phyloP scores from a whole-genome alignment of 1,284 basidiomycete genomes.

The Cryptococcus floricola region DNA sequence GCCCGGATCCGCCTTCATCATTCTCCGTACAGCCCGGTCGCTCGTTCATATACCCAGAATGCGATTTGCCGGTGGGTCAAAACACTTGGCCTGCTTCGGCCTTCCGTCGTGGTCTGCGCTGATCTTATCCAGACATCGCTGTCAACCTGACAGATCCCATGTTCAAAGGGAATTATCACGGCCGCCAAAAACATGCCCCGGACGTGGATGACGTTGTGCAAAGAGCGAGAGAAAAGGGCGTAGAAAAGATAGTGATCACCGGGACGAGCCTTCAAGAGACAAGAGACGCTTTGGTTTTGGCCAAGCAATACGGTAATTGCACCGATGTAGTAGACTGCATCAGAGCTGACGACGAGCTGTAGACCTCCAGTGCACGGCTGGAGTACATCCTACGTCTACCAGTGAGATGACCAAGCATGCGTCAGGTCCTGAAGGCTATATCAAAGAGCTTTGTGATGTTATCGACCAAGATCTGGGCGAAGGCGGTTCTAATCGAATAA shows the following conservation, averaged over 20 bases:
- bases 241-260: conserved; percentile 75
- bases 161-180: conserved; percentile 53
- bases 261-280: conserved; percentile 71
- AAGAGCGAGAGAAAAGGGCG: conserved; percentile 62
- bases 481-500: conserved; percentile 59
- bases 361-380: conserved; percentile 73
- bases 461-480: conserved; percentile 54
- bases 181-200: conserved; percentile 55
- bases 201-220: conserved; percentile 64
- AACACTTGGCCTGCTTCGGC: background rate
- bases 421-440: conserved; percentile 63
- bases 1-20: background rate
- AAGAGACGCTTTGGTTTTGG: conserved; percentile 60
- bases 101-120: background rate
- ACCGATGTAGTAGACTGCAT: background rate
- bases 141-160: conserved; percentile 53
- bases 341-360: background rate
- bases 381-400: conserved; percentile 83
- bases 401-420: conserved; percentile 64
- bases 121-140: conserved; percentile 49
- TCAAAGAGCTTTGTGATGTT: conserved; percentile 59
- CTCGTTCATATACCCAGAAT: conserved; percentile 7
- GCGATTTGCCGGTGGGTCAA: conserved; percentile 17
- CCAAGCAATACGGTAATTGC: conserved; percentile 57
- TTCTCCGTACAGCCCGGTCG: background rate